Evolutionary conservation across 2,329 filamentous ascomycete genomes (phyloP).

Genomic region (Xylaria polymorpha): DNA sequence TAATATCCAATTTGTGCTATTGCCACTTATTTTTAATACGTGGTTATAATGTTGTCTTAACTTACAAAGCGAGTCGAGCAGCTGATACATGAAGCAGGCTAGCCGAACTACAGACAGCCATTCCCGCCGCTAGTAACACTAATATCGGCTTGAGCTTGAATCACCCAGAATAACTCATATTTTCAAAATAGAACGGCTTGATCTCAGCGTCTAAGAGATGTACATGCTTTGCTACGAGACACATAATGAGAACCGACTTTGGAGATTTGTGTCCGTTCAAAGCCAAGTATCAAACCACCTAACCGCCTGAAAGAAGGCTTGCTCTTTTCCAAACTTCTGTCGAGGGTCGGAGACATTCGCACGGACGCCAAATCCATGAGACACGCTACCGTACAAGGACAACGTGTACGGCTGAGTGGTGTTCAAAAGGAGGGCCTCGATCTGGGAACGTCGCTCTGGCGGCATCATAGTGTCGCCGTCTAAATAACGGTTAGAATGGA

Average conservation of each 20-base stretch:
- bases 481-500: conserved; percentile 41
- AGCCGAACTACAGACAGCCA: neutral
- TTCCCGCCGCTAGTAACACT: neutral
- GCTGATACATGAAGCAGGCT: neutral
- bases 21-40: neutral
- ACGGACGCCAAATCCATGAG: conserved; percentile 80
- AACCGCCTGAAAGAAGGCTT: conserved; percentile 80
- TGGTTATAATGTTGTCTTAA: neutral
- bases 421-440: conserved; percentile 68
- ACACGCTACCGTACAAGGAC: conserved; percentile 73
- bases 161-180: neutral
- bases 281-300: conserved; percentile 75
- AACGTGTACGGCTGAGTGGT: conserved; percentile 72
- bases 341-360: conserved; percentile 64
- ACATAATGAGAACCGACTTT: neutral
- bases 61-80: neutral
- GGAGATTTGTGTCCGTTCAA: conserved; percentile 11
- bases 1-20: neutral
- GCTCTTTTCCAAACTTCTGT: conserved; percentile 78
- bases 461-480: conserved; percentile 71
- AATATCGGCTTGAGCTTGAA: neutral
- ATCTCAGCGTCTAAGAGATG: neutral
- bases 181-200: neutral
- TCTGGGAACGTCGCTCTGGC: conserved; percentile 63
- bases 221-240: neutral